Base-by-base conservation (phyloP, 2,329 filamentous ascomycete species). In the Alternaria atra region DNA sequence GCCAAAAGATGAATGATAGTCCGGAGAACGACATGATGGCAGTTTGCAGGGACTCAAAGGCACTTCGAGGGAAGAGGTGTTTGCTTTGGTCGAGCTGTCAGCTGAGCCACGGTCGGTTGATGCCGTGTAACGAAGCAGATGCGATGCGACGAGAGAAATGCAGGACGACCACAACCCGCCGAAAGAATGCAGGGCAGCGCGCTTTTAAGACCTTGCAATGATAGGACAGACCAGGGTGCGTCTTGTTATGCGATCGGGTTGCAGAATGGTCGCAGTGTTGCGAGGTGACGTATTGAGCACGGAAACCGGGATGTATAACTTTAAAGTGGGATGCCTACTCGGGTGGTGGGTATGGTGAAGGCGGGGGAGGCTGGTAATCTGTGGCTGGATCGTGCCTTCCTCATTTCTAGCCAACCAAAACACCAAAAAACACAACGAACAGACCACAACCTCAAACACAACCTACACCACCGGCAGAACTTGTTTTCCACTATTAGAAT, bases 1-100 rank as follows among this genome's bases (percentile, higher is more conserved):
- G 85, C 82, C 85, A 88, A 75, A 85, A 85, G 77, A 85, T 82
- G 81, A 89, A 90, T 69, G 88, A 84, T 48, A 89, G 71, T 60
- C 86, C 85, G 63, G 82, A 81, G 71, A 85, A 69, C 6, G 79
- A 79, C 82, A 84, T 84, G 63, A 58, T 74, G 69, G 65, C 52
- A 61, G 65, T 44, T 40, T 59, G 29, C 43, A 30, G 53, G 42
- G 60, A 34, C 40, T 3, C 39, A 42, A 47, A 53, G 35, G 10
- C 47, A 51, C 44, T 52, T 55, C 29, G 51, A 30, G 39, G 56
- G 39, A 37, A 55, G 46, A 48, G 39, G 35, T 47, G 58, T 52
- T 58, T 62, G 62, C 57, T 52, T 48, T 54, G 52, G 46, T 52
- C n/a, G 57, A 52, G 53, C 43, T 54, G 52, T 60, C 51, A 60